Evolutionary conservation across 371 early-diverging fungal genomes (phyloP).

Genomic region (Ecytonucleospora hepatopenaei): DNA sequence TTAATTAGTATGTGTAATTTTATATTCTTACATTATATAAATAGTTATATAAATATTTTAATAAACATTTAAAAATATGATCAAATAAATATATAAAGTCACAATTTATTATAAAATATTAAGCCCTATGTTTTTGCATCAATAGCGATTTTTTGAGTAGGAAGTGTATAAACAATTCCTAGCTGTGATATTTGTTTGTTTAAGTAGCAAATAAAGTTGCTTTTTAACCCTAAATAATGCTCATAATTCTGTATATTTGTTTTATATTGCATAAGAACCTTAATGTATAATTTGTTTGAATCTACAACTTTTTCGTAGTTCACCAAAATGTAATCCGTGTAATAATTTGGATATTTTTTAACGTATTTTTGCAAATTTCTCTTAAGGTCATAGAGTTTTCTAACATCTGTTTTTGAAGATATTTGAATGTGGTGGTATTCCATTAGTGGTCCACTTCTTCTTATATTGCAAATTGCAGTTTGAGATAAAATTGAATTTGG

Average conservation of each 20-base stretch:
- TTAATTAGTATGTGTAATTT: no score
- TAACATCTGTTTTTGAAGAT: conserved; percentile 39
- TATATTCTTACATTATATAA: no score
- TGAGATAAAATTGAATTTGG: conserved; percentile 51
- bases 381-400: conserved; percentile 48
- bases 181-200: conserved; percentile 39
- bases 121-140: no score
- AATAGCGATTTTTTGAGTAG: conserved; percentile 38
- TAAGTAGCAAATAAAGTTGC: conserved; percentile 52
- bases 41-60: no score
- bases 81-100: no score
- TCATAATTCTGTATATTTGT: conserved; percentile 57
- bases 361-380: conserved; percentile 44
- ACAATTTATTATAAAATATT: no score
- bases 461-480: conserved; percentile 52
- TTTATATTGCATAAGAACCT: conserved; percentile 55
- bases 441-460: conserved; percentile 51
- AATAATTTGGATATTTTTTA: conserved; percentile 47
- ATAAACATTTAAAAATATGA: no score
- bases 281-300: conserved; percentile 54
- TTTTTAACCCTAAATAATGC: conserved; percentile 50
- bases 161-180: conserved; percentile 52
- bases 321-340: conserved; percentile 53
- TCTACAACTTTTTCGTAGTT: conserved; percentile 57
- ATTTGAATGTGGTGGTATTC: conserved; percentile 55